Conservation (phyloP, 805 yeast species). For the Nakazawaea ishiwadae region DNA sequence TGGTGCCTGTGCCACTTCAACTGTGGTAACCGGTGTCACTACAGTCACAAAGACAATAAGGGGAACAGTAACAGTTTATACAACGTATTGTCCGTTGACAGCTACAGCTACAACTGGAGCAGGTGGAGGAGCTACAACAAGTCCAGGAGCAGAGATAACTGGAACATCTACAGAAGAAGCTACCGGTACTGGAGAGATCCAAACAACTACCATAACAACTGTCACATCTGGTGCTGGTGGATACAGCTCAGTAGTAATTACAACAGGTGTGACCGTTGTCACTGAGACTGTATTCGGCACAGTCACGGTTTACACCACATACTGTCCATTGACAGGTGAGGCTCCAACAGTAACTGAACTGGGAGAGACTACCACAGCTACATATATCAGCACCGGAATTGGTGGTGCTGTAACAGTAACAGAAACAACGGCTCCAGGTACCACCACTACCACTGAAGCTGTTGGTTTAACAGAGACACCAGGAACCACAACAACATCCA, state of each 20-base stretch:
- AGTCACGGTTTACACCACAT: slow-evolving; percentile 21
- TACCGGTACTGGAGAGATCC: not conserved
- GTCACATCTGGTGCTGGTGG: not conserved
- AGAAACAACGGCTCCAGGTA: not conserved
- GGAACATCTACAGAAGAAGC: not conserved
- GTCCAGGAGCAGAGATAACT: not conserved
- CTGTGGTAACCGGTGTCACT: slow-evolving; percentile 8
- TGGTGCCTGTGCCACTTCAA: not conserved
- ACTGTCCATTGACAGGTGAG: slow-evolving; percentile 19
- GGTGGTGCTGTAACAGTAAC: not conserved
- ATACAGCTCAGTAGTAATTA: not conserved
- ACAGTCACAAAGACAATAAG: slow-evolving; percentile 16
- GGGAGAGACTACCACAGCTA: slow-evolving; percentile 20
- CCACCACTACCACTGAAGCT: not conserved
- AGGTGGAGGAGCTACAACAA: not conserved
- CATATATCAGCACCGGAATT: too few species aligned
- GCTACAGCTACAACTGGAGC: slow-evolving; percentile 1
- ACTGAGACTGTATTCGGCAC: not conserved
- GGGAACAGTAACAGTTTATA: slow-evolving; percentile 22
- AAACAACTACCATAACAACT: not conserved
- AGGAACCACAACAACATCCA: not conserved
- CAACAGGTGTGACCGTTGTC: not conserved
- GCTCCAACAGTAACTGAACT: slow-evolving; percentile 14
- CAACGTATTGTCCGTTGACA: slow-evolving; percentile 24
- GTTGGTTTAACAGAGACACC: not conserved